Percentiles rank a stretch among this genome's conserved stretches.
Evolutionary conservation across 208 protist genomes (phyloP).

Genomic region (Herpetomonas samuelpessoai): DNA sequence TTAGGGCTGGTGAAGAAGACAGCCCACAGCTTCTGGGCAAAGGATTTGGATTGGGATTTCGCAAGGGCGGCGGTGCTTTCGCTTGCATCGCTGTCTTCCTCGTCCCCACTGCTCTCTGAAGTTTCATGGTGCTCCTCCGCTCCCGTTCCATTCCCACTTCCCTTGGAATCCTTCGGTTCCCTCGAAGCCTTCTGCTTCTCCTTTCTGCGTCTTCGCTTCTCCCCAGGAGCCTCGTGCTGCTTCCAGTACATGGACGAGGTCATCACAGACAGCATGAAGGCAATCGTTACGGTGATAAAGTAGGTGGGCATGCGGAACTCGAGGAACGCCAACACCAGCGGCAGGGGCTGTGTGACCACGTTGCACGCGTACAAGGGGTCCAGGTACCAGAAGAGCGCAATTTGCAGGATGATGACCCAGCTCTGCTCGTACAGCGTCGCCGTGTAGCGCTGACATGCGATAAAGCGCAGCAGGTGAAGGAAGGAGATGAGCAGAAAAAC

Average conservation of each 20-base stretch:
- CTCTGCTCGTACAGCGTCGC: constrained; percentile 71
- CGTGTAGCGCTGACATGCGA: constrained; percentile 60
- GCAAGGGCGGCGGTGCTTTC: not conserved
- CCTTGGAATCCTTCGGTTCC: not conserved
- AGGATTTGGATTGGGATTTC: not conserved
- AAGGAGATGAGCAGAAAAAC: constrained; percentile 57
- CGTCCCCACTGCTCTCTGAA: not conserved
- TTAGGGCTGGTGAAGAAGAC: constrained; percentile 33
- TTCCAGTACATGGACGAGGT: constrained; percentile 73
- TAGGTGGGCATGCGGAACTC: constrained; percentile 75
- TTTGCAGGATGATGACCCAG: constrained; percentile 66
- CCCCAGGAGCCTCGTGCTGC: constrained; percentile 6
- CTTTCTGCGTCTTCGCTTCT: not conserved
- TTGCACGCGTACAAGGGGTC: constrained; percentile 62
- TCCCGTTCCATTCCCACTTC: not conserved
- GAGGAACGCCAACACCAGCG: constrained; percentile 63
- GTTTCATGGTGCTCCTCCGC: not conserved
- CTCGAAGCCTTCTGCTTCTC: not conserved
- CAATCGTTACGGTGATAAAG: constrained; percentile 65
- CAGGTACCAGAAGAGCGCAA: constrained; percentile 72
- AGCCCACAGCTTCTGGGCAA: not conserved
- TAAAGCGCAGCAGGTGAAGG: constrained; percentile 63
- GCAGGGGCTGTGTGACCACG: constrained; percentile 25
- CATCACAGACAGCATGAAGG: constrained; percentile 86
- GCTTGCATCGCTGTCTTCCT: not conserved